These are phyloP conservation scores for Blastocystis sp. DNA, from an alignment of 352 stramenopile genomes.

Conservation along the genomic window DNA sequence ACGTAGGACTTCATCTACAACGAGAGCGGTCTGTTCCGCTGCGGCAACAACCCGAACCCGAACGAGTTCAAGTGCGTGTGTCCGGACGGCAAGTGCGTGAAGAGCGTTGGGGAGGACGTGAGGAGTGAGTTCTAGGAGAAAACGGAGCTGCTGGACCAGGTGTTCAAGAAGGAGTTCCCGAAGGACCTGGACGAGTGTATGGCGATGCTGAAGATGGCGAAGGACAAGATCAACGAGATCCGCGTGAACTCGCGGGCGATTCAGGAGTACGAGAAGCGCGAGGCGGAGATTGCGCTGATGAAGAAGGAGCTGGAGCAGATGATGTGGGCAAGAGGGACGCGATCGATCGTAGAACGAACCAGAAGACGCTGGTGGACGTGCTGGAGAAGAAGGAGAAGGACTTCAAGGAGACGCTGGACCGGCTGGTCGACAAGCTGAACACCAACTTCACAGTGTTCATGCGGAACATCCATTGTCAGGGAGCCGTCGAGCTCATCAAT, in stretches of 20 bases:
- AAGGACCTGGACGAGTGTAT: not conserved
- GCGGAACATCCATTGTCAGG: conserved; percentile 58
- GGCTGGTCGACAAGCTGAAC: conserved; percentile 58
- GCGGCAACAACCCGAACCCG: conserved; percentile 7
- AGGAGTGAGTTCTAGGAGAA: not conserved
- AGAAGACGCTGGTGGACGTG: not conserved
- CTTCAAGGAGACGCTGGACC: conserved; percentile 63
- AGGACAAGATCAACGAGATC: conserved; percentile 37
- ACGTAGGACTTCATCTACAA: conserved; percentile 35
- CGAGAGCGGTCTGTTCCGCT: conserved; percentile 36
- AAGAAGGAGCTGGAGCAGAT: conserved; percentile 61
- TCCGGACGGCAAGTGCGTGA: not conserved
- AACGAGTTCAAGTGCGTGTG: conserved; percentile 2
- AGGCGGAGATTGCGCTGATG: conserved; percentile 64
- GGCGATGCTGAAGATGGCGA: not conserved
- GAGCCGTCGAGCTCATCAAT: conserved; percentile 64
- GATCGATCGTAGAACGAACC: not conserved
- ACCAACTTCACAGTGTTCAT: conserved; percentile 22
- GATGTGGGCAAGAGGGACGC: not conserved
- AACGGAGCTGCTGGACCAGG: not conserved
- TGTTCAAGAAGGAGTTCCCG: conserved; percentile 4
- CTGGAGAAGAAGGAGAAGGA: conserved; percentile 60
- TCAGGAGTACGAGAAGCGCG: conserved; percentile 9
- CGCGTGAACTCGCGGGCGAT: conserved; percentile 7
- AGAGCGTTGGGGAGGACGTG: not conserved